Conservation (phyloP, 2,329 filamentous ascomycete species). For the Aspergillus sp. region DNA sequence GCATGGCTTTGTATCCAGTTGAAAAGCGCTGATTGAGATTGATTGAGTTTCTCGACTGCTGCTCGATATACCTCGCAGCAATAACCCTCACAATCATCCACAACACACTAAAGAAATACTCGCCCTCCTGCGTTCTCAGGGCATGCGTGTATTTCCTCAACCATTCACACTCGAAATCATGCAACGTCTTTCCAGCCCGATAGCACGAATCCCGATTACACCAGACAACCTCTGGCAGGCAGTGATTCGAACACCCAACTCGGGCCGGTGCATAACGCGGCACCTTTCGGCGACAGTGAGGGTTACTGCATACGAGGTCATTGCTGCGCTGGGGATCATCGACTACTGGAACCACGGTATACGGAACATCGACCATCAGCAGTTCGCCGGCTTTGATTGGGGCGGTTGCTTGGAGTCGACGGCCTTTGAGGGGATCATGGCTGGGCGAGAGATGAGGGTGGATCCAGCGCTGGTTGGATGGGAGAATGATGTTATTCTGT, state of each 20-base stretch:
- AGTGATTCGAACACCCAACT: slow-evolving; percentile 16
- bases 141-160: neutral
- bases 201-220: slow-evolving; percentile 10
- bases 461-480: slow-evolving; percentile 13
- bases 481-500: neutral
- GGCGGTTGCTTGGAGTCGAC: slow-evolving; percentile 22
- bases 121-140: neutral
- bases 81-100: too few species aligned
- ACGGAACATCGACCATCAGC: slow-evolving; percentile 25
- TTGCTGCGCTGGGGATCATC: slow-evolving; percentile 19
- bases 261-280: slow-evolving; percentile 2
- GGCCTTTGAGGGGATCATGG: slow-evolving; percentile 23
- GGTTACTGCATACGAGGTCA: slow-evolving; percentile 25
- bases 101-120: neutral
- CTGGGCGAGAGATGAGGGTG: slow-evolving; percentile 24
- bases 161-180: neutral
- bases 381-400: slow-evolving; percentile 19
- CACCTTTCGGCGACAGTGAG: slow-evolving; percentile 19
- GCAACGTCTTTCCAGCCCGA: neutral
- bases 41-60: too few species aligned
- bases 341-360: slow-evolving; percentile 26
- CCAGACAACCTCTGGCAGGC: slow-evolving; percentile 24
- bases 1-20: too few species aligned
- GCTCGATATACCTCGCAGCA: too few species aligned
- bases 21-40: too few species aligned